These are phyloP conservation scores for Gillenia trifoliata DNA, from an alignment of 306 rosid species.

Conservation along the genomic window DNA sequence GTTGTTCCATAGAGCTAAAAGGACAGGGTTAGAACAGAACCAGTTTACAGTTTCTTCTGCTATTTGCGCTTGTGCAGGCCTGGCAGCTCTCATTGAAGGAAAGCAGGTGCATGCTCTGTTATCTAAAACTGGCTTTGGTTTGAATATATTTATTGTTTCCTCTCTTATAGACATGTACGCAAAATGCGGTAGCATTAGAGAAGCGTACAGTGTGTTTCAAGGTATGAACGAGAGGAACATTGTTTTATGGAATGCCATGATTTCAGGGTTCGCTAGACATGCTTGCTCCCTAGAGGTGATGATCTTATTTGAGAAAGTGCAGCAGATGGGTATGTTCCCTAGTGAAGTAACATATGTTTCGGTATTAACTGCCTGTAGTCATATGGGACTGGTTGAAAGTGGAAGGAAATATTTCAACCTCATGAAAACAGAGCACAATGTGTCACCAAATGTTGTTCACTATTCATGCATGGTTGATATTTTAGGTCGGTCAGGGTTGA, in stretches of 20 bases:
- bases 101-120: slow-evolving; percentile 65
- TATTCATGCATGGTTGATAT: slow-evolving; percentile 77
- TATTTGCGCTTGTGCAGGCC: slow-evolving; percentile 71
- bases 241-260: slow-evolving; percentile 77
- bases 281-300: slow-evolving; percentile 55
- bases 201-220: slow-evolving; percentile 59
- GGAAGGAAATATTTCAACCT: slow-evolving; percentile 63
- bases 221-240: slow-evolving; percentile 41
- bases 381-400: slow-evolving; percentile 65
- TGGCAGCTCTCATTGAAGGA: slow-evolving; percentile 71
- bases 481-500: slow-evolving; percentile 67
- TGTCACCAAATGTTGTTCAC: slow-evolving; percentile 66
- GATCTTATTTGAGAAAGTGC: slow-evolving; percentile 89
- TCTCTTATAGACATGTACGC: slow-evolving; percentile 86
- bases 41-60: slow-evolving; percentile 64
- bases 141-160: slow-evolving; percentile 47
- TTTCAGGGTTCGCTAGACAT: slow-evolving; percentile 77
- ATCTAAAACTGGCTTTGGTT: slow-evolving; percentile 55
- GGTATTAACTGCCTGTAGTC: slow-evolving; percentile 69
- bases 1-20: slow-evolving; percentile 50
- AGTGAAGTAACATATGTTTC: slow-evolving; percentile 67
- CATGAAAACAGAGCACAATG: slow-evolving; percentile 49
- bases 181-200: slow-evolving; percentile 73
- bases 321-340: slow-evolving; percentile 56
- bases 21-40: slow-evolving; percentile 41